Conservation (phyloP, 345 rosid genomes). For the Camelina sativa region DNA sequence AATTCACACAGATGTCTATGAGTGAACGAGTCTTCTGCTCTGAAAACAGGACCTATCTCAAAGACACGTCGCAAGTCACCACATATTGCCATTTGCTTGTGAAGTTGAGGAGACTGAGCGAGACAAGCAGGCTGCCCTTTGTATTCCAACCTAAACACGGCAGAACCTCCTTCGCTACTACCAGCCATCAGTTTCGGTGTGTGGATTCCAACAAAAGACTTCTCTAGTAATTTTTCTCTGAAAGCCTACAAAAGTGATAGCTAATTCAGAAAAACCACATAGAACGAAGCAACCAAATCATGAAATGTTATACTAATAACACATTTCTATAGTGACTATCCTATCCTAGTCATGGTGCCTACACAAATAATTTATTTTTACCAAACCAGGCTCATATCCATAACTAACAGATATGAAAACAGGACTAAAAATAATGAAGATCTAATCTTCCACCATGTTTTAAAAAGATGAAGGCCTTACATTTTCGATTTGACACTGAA, state of each 20-base stretch:
- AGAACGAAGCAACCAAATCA: slow-evolving; percentile 11
- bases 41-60: slow-evolving; percentile 85
- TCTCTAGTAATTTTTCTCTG: slow-evolving; percentile 59
- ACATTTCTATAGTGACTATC: background rate
- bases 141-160: slow-evolving; percentile 90
- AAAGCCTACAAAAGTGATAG: slow-evolving; percentile 57
- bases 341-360: slow-evolving; percentile 12
- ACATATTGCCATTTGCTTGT: slow-evolving; percentile 89
- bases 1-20: slow-evolving; percentile 93
- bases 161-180: slow-evolving; percentile 95
- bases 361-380: background rate
- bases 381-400: background rate
- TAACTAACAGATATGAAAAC: background rate
- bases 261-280: slow-evolving; percentile 15
- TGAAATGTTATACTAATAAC: background rate
- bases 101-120: slow-evolving; percentile 96
- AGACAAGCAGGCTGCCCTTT: slow-evolving; percentile 89
- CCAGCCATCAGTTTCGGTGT: slow-evolving; percentile 90
- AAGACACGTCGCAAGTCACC: slow-evolving; percentile 80
- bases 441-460: background rate
- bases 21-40: slow-evolving; percentile 91
- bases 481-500: slow-evolving; percentile 52
- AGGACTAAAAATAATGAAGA: background rate
- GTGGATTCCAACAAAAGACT: slow-evolving; percentile 77
- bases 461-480: slow-evolving; percentile 6